Base-by-base conservation (phyloP, 2,329 filamentous ascomycete genomes). In the Bisporella sp. region DNA sequence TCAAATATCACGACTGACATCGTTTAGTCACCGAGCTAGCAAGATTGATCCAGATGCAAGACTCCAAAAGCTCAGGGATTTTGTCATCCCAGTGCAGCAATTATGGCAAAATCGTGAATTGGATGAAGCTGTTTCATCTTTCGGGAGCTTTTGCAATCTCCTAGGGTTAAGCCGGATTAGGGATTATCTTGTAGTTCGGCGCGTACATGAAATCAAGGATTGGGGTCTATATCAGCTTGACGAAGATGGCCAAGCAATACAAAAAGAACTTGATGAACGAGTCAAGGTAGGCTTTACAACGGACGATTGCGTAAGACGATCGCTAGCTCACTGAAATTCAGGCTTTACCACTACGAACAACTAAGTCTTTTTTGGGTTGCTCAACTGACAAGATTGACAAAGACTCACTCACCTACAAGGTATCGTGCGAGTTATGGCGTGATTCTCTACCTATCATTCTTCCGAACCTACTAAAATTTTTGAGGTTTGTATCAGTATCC, bases 321-420 rank as follows among this genome's bases (percentile, higher is more conserved):
- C 29, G 31, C 8, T 47, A 12, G 39, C 31, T 46, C 9, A 46
- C 6, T 21, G 11, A 5, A 9, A 3, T 44, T 4, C 40, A 64
- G 62, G 76, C 75, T 78, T 71, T 97, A 11, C 93, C 93, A 4
- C 71, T 99, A 41, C 82, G 92, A 50, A 79, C 87, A 5, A 96
- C 92, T 1, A 96, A 96, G 65, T 89, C 89, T 0, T 87, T 97
- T 63, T 72, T 99, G n/a, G 87, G 86, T 1, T 92, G 91, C 45
- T 95, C 92, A 0, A 92, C 93, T 0, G 95, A 99, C 59, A 89
- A 89, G 64, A 70, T 97, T 6, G 85, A 89, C 45, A 87, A 86
- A 59, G 77, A 78, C 5, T 84, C 87, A 4, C 71, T 80, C 6
- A 76, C 87, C 0, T 93, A 91, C 59, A 80, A 86, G 54, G 81